Percentiles rank a stretch among this genome's conserved stretches.
These are phyloP conservation scores for Acer negundo DNA, from an alignment of 345 rosid genomes.

Conservation along the genomic window DNA sequence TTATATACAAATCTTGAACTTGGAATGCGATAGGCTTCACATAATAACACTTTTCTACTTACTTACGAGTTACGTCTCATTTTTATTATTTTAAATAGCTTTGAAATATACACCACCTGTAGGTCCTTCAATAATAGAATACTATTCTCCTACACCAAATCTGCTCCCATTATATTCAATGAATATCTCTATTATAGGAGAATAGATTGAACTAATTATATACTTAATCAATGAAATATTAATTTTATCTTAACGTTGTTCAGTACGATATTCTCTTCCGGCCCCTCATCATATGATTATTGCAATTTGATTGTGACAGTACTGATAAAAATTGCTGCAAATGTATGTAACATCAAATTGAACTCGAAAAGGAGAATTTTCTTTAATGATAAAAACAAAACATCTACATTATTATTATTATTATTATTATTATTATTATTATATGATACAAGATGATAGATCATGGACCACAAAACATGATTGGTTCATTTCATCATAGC, in stretches of 20 bases:
- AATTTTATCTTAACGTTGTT: no score
- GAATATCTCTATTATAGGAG: no score
- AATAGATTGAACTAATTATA: no score
- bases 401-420: slow-evolving; percentile 20
- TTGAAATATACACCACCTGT: slow-evolving; percentile 2
- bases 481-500: not conserved
- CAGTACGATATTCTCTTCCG: no score
- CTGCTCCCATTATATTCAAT: not conserved
- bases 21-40: not conserved
- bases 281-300: not conserved
- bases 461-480: not conserved
- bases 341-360: not conserved
- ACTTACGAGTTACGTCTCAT: not conserved
- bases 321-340: slow-evolving; percentile 3
- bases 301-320: slow-evolving; percentile 24
- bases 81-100: no score
- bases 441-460: slow-evolving; percentile 11
- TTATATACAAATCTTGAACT: no score
- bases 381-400: slow-evolving; percentile 18
- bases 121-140: not conserved
- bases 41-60: not conserved
- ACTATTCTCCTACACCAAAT: slow-evolving; percentile 3
- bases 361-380: not conserved
- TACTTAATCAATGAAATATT: not conserved
- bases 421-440: not conserved